phyloP scores from a whole-genome alignment of 208 protist genomes.

The Lotmaria passim region DNA sequence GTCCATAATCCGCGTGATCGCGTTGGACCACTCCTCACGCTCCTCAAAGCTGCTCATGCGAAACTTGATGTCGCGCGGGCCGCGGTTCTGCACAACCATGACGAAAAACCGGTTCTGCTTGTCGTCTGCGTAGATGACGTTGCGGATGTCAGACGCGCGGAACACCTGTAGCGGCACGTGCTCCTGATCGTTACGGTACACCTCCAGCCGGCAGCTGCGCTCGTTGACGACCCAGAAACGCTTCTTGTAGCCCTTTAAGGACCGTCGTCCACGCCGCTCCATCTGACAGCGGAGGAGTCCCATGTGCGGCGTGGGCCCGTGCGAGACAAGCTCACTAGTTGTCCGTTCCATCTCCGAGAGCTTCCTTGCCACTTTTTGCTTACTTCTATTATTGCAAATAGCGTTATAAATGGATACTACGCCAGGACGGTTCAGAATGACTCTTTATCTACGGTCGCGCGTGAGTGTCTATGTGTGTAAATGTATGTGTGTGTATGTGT shows the following conservation, averaged over 20 bases:
- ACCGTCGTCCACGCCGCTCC: slow-evolving; percentile 47
- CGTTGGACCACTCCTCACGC: slow-evolving; percentile 72
- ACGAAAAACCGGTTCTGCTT: slow-evolving; percentile 85
- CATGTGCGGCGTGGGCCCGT: slow-evolving; percentile 47
- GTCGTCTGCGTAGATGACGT: slow-evolving; percentile 73
- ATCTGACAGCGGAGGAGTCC: slow-evolving; percentile 70
- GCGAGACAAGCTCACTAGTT: slow-evolving; percentile 25
- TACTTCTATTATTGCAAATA: not conserved
- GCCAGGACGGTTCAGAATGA: no score
- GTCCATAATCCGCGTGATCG: slow-evolving; percentile 74
- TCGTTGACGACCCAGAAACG: slow-evolving; percentile 84
- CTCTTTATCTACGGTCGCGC: no score
- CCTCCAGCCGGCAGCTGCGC: slow-evolving; percentile 49
- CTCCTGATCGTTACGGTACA: slow-evolving; percentile 90
- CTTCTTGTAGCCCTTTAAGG: slow-evolving; percentile 73
- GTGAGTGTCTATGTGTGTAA: no score
- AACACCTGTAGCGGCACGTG: slow-evolving; percentile 56
- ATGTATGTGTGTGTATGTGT: not conserved
- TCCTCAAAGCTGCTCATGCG: slow-evolving; percentile 70
- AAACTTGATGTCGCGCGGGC: slow-evolving; percentile 58
- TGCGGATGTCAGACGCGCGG: slow-evolving; percentile 59
- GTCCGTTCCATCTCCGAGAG: slow-evolving; percentile 16
- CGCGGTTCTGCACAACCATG: slow-evolving; percentile 66
- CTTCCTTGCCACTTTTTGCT: not conserved
- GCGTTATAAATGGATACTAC: no score